These are phyloP conservation scores for Hypoxylon fuscum DNA, from an alignment of 495 filamentous ascomycete genomes.

Conservation along the genomic window DNA sequence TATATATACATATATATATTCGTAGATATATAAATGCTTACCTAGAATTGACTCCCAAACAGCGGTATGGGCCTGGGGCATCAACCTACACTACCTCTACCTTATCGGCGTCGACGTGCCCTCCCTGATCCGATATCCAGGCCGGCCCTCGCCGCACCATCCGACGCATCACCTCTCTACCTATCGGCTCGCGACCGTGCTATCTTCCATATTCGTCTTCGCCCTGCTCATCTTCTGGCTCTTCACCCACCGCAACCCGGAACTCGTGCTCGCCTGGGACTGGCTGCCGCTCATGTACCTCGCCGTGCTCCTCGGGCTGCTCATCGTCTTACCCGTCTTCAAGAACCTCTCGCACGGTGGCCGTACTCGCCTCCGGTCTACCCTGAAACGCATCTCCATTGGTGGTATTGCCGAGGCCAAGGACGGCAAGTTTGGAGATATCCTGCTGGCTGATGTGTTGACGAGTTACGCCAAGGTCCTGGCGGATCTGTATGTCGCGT, in stretches of 20 bases:
- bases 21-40: neutral
- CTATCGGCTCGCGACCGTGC: conserved; percentile 80
- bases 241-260: conserved; percentile 72
- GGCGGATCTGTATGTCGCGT: conserved; percentile 84
- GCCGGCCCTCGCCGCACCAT: conserved; percentile 69
- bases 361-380: conserved; percentile 76
- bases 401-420: conserved; percentile 82
- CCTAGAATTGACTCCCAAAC: conserved; percentile 9
- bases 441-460: conserved; percentile 91
- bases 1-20: neutral
- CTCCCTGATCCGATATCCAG: conserved; percentile 79
- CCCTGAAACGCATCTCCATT: conserved; percentile 74
- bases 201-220: conserved; percentile 72
- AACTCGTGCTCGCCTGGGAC: conserved; percentile 75
- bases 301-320: conserved; percentile 69
- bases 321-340: conserved; percentile 71
- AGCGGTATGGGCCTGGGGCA: conserved; percentile 92
- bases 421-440: conserved; percentile 91
- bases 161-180: conserved; percentile 78
- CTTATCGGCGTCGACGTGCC: conserved; percentile 81
- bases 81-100: conserved; percentile 84
- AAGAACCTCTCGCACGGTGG: conserved; percentile 70
- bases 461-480: conserved; percentile 94
- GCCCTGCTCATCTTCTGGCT: conserved; percentile 85
- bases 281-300: conserved; percentile 85